Base-by-base conservation (phyloP, 148 eudicot species). In the Pouteria glomerata region DNA sequence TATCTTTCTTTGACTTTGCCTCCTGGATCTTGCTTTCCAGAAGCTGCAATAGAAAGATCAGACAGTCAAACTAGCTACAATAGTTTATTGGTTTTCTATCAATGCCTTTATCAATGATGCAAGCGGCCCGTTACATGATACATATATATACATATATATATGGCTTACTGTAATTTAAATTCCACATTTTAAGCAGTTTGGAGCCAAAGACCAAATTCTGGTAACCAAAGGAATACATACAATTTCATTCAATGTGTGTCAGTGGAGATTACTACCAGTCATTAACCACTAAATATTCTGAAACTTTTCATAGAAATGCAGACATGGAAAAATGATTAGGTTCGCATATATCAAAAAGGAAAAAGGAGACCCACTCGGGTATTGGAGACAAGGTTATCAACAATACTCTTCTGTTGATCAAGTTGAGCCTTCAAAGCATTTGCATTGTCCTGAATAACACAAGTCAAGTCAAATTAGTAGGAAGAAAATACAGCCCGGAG, bases 1-100 rank as follows among this genome's bases (percentile, higher is more conserved):
- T 95, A 74, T 91, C 98, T 80, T 91, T 95, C 86, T 89, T 95
- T 48, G 97, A 91, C 72, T 78, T 95, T 10, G 97, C 98, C 72
- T 95, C 98, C 71, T 89, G 93, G 77, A 95, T 95, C 82, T 96
- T 92, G 88, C 97, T 96, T 80, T 96, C 99, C 76, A 96, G 75
- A 51, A 96, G 88, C 99, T 96, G 84, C 64, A 79, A 47, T 73
- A 30, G 71, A 72, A 34, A 23, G 71, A 57, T 16, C 35, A 29
- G 48, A 44, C 24, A 74, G 41, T 74, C 57, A 76, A 51, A 62
- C 44, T 57, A 42, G 26, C 26, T 24, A 3, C 16, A 35, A 57
- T 58, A 50, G 29, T 73, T 52, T 19, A 37, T 67, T 21, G 56
- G 14, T 65, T 41, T 30, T 30, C 19, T 42, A 53, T n/a, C 68